Evolutionary conservation across 805 yeast genomes (phyloP).

Genomic region (Monosporozyma siamensis): DNA sequence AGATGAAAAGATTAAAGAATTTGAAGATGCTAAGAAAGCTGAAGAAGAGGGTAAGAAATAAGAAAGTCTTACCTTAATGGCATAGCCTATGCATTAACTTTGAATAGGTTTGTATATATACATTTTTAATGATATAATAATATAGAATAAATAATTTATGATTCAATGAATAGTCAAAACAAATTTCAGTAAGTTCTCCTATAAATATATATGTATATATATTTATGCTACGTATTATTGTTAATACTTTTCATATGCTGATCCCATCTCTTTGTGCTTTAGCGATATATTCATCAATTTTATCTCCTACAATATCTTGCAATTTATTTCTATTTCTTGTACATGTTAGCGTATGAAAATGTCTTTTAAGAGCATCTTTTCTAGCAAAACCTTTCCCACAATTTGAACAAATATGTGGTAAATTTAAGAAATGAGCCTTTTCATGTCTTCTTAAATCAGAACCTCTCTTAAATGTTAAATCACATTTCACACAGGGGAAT

Average conservation of each 20-base stretch:
- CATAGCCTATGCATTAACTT: slow-evolving; percentile 6
- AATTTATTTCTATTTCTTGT: slow-evolving; percentile 54
- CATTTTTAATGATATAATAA: not conserved
- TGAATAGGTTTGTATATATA: not conserved
- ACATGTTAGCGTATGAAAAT: slow-evolving; percentile 65
- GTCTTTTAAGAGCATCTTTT: slow-evolving; percentile 73
- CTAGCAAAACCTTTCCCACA: slow-evolving; percentile 82
- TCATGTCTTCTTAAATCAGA: slow-evolving; percentile 68
- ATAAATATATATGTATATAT: too few relatives aligned
- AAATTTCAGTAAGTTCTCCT: too few relatives aligned
- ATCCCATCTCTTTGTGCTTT: slow-evolving; percentile 25
- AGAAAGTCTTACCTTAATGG: not conserved
- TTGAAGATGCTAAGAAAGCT: slow-evolving; percentile 36
- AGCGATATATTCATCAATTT: slow-evolving; percentile 28
- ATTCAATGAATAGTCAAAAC: not conserved
- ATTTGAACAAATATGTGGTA: slow-evolving; percentile 64
- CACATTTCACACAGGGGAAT: slow-evolving; percentile 51
- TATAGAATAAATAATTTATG: not conserved
- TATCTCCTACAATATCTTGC: slow-evolving; percentile 30
- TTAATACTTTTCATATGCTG: slow-evolving; percentile 8
- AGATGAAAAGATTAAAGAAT: slow-evolving; percentile 65
- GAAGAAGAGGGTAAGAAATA: slow-evolving; percentile 52
- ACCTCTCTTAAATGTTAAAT: slow-evolving; percentile 54
- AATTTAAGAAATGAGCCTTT: slow-evolving; percentile 58
- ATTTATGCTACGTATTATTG: too few relatives aligned